These are phyloP conservation scores for Scenedesmus sp. DNA, from an alignment of 163 green algal species.

Conservation along the genomic window DNA sequence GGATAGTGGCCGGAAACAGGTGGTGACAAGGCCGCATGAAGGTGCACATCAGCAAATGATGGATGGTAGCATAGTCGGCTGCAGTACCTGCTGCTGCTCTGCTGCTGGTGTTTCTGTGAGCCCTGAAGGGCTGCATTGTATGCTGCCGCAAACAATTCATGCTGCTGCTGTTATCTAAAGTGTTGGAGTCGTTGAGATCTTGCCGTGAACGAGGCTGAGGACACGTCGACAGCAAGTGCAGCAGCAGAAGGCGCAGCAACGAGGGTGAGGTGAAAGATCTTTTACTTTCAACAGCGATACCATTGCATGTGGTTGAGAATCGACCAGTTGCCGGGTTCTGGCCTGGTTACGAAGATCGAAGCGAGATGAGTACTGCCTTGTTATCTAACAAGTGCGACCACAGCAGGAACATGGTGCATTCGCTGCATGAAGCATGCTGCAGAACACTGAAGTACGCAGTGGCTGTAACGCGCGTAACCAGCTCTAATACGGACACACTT, in stretches of 20 bases:
- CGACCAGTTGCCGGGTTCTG: not conserved
- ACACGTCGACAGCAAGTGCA: conserved; percentile 14
- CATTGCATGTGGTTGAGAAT: not conserved
- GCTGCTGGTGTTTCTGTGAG: not conserved
- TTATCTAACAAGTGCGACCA: not conserved
- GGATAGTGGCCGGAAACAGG: no score
- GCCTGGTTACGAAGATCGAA: not conserved
- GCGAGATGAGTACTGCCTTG: conserved; percentile 4
- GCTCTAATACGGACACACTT: not conserved
- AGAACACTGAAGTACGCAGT: not conserved
- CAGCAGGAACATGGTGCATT: not conserved
- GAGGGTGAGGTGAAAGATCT: not conserved
- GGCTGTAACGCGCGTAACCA: not conserved
- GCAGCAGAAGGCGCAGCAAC: not conserved
- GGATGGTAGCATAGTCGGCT: not conserved
- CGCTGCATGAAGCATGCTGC: no score
- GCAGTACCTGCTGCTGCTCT: conserved; percentile 14
- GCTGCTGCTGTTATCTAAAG: not conserved
- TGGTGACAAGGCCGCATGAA: no score
- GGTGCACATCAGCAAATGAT: not conserved
- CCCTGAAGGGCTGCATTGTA: not conserved
- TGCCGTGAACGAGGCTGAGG: not conserved
- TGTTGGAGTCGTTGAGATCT: not conserved
- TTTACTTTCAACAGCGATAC: not conserved
- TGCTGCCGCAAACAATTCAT: not conserved